phyloP scores from a whole-genome alignment of 768 basidiomycete species.

The Termitomyces sp. region DNA sequence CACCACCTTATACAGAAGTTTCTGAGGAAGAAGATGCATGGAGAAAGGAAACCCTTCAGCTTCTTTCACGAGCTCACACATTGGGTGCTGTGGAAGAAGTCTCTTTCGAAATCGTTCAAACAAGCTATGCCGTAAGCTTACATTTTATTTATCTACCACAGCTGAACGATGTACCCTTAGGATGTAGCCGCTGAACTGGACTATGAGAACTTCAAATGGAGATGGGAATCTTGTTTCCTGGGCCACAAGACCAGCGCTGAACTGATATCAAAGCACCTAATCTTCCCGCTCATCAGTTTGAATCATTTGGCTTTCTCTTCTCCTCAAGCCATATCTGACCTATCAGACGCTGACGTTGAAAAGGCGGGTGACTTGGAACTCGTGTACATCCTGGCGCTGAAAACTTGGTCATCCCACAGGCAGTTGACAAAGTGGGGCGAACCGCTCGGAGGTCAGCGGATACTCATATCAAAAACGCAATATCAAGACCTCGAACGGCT shows the following conservation, averaged over 20 bases:
- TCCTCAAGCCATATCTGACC: slow-evolving; percentile 47
- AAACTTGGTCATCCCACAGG: slow-evolving; percentile 29
- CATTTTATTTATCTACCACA: slow-evolving; percentile 6
- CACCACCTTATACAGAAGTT: slow-evolving; percentile 19
- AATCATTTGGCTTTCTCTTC: slow-evolving; percentile 65
- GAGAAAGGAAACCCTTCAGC: slow-evolving; percentile 47
- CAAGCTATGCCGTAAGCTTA: slow-evolving; percentile 51
- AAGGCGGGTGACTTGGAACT: slow-evolving; percentile 38
- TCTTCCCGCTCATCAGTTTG: slow-evolving; percentile 68
- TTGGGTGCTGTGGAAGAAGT: slow-evolving; percentile 53
- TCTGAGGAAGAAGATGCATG: slow-evolving; percentile 53
- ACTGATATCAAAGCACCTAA: slow-evolving; percentile 71
- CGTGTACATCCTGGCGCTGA: slow-evolving; percentile 4
- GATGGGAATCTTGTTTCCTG: slow-evolving; percentile 68
- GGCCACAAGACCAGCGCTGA: slow-evolving; percentile 64
- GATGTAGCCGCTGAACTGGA: slow-evolving; percentile 62
- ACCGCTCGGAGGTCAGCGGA: slow-evolving; percentile 63
- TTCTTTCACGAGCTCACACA: slow-evolving; percentile 55
- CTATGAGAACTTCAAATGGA: slow-evolving; percentile 62
- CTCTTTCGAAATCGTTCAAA: slow-evolving; percentile 53
- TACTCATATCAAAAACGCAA: slow-evolving; percentile 65
- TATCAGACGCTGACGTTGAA: slow-evolving; percentile 56
- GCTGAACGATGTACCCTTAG: slow-evolving; percentile 25
- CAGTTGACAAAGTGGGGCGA: slow-evolving; percentile 64
- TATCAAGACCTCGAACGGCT: slow-evolving; percentile 63